These are phyloP conservation scores for Exophiala sideris DNA, from an alignment of 2,329 filamentous ascomycete genomes.

Conservation along the genomic window DNA sequence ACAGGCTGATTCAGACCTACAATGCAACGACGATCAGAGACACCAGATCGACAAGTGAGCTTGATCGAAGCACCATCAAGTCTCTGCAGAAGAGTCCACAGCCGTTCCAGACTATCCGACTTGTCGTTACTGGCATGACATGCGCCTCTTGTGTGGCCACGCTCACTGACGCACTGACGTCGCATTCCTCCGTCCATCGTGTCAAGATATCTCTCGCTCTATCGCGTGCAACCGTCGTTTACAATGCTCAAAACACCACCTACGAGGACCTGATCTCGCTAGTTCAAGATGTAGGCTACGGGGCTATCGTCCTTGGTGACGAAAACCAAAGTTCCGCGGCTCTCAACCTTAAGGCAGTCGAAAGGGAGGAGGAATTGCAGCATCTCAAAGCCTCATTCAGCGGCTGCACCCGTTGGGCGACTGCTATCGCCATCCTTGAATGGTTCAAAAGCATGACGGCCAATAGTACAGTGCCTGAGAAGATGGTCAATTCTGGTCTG, in stretches of 20 bases:
- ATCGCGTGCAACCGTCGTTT: conserved; percentile 15
- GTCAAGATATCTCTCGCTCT: conserved; percentile 11
- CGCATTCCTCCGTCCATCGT: conserved; percentile 5
- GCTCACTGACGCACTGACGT: conserved; percentile 3
- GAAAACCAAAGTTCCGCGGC: not conserved
- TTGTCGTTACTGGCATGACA: conserved; percentile 17
- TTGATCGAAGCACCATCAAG: not conserved
- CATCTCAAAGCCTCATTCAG: conserved; percentile 12
- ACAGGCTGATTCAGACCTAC: not conserved
- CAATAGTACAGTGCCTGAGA: not conserved
- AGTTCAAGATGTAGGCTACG: conserved; percentile 16
- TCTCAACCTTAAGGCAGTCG: conserved; percentile 10
- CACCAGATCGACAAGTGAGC: not conserved
- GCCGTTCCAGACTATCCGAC: not conserved
- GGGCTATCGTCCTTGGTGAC: conserved; percentile 4
- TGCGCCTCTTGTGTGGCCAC: conserved; percentile 17
- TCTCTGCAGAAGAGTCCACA: not conserved
- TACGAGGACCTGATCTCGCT: conserved; percentile 6
- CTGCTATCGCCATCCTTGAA: conserved; percentile 3
- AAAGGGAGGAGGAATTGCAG: conserved; percentile 11
- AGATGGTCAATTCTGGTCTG: not conserved
- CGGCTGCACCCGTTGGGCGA: conserved; percentile 11
- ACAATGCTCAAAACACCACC: conserved; percentile 1
- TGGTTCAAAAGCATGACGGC: not conserved
- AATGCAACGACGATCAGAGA: not conserved